A percentile compares a stretch with the other conserved stretches of the same genome.
phyloP scores from a whole-genome alignment of 139 green algal species.

The Yamagishiella unicocca region DNA sequence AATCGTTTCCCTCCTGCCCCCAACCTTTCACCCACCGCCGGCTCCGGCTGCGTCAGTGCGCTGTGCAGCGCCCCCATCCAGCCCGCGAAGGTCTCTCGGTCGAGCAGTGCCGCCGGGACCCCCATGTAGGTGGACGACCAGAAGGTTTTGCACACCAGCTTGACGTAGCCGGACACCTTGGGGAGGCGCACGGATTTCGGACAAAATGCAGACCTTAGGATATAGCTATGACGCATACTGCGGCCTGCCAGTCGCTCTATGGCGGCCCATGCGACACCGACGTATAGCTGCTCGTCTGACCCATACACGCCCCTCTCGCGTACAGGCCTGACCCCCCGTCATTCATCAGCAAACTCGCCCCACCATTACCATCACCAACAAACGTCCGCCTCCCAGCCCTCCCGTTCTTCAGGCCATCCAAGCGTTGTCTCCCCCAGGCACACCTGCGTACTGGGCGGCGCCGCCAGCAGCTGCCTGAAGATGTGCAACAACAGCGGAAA shows the following conservation, averaged over 20 bases:
- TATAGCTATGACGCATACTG: too few relatives aligned
- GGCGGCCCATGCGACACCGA: too few relatives aligned
- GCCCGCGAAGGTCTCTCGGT: slow-evolving; percentile 76
- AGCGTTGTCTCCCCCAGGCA: background rate
- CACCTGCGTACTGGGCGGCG: slow-evolving; percentile 66
- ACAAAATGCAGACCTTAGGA: too few relatives aligned
- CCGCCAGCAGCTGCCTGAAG: slow-evolving; percentile 76
- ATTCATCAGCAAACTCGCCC: too few relatives aligned
- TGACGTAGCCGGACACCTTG: slow-evolving; percentile 65
- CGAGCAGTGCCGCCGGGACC: slow-evolving; percentile 83
- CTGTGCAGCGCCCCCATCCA: slow-evolving; percentile 90
- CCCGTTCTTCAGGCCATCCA: background rate
- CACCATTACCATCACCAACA: too few relatives aligned
- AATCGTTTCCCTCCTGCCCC: too few relatives aligned
- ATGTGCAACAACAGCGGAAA: slow-evolving; percentile 83
- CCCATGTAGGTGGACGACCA: slow-evolving; percentile 94
- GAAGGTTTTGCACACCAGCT: slow-evolving; percentile 92
- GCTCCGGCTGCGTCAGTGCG: slow-evolving; percentile 79
- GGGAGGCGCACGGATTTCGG: too few relatives aligned
- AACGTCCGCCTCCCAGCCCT: background rate
- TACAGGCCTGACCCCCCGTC: too few relatives aligned
- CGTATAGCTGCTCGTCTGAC: too few relatives aligned
- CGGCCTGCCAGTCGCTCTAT: too few relatives aligned
- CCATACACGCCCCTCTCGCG: too few relatives aligned
- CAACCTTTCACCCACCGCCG: slow-evolving; percentile 74